These are phyloP conservation scores for Emmonsiellopsis sp. DNA, from an alignment of 2,329 filamentous ascomycete species.

Conservation along the genomic window DNA sequence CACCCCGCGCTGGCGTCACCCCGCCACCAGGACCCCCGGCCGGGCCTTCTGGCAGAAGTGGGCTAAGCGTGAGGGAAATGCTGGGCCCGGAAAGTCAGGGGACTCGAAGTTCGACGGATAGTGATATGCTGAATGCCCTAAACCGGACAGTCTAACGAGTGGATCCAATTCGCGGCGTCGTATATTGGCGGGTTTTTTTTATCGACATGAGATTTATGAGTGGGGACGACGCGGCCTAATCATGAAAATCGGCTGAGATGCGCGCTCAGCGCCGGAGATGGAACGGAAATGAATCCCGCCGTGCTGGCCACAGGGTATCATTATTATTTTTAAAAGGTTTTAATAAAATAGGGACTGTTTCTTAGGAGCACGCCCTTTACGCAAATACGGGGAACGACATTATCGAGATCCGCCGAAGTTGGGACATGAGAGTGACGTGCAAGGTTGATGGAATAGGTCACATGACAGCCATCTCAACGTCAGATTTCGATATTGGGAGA, in stretches of 20 bases:
- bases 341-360: background rate
- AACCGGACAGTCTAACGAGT: constrained; percentile 25
- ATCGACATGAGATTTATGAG: background rate
- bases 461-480: background rate
- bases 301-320: constrained; percentile 10
- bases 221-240: background rate
- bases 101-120: constrained; percentile 38
- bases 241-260: background rate
- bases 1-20: constrained; percentile 23
- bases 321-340: constrained; percentile 3
- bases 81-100: constrained; percentile 31
- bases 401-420: background rate
- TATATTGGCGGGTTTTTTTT: background rate
- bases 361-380: too few relatives aligned
- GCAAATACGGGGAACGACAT: background rate
- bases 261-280: background rate
- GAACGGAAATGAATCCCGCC: constrained; percentile 3
- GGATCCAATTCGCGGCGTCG: background rate
- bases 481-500: background rate
- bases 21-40: constrained; percentile 31
- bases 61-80: constrained; percentile 41
- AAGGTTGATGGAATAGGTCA: background rate
- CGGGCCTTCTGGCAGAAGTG: constrained; percentile 25
- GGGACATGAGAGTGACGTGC: background rate
- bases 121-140: constrained; percentile 40